Base-by-base conservation (phyloP, 2,329 filamentous ascomycete species). In the Fonsecaea pugnacius region DNA sequence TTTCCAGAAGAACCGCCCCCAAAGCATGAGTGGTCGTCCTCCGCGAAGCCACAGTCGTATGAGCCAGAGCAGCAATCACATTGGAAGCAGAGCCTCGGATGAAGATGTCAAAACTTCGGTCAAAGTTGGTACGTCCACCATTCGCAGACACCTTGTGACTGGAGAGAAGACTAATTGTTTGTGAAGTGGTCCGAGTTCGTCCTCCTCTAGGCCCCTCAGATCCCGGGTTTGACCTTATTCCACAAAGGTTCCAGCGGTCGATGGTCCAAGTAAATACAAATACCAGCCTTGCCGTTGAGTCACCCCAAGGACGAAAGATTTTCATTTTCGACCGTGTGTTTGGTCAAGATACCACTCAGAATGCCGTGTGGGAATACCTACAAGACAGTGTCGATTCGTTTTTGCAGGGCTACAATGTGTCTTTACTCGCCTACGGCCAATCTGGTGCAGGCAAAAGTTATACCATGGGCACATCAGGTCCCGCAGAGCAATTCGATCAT, bases 301-400 rank as follows among this genome's bases (percentile, higher is more conserved):
- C 93, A 1, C 90, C 92, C 0, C 92, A 96, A 74, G 95, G 94
- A 56, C 90, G 90, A 74, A 98, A 98, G 75, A 84, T 97, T 3
- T 99, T 99, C 75, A 89, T 98, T 21, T 99, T 99, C 75, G 95
- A 99, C 78, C 89, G 92, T 67, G 93, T 99, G 4, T 99, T 99
- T 74, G 85, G 88, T 35, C 88, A 93, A 71, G 89, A 95, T 1
- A 84, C 92, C 7, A 85, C 86, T 65, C 95, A 99, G 76, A 90
- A 95, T 70, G 94, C 93, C 53, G 81, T 99, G 53, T 99, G 94
- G 91, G 91, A 96, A 53, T 99, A 99, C 73, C 82, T 99, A 55
- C 87, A 87, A 67, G 95, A 99, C 71, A 96, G 92, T 72, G 90
- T 98, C 70, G 87, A 84, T 71, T 91, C 93, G 2, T 99, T 99